Conservation (phyloP, 192 early-diverging fungal genomes). For the Fimicolochytrium jonesii region DNA sequence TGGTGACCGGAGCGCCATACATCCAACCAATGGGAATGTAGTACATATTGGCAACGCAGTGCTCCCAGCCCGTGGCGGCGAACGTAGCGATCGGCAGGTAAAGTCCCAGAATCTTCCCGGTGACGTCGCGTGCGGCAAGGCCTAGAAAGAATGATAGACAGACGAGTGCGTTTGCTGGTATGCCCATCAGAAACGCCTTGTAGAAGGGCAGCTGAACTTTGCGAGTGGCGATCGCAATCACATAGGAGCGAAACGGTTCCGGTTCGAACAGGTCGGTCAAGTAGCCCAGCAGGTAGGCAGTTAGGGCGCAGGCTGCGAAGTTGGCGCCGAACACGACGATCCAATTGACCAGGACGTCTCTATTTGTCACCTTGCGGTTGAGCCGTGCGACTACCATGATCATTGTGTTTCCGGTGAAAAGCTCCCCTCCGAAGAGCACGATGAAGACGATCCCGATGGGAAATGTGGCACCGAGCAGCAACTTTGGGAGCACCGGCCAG, state of each 20-base stretch:
- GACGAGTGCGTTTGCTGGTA: constrained; percentile 35
- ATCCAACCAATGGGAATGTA: constrained; percentile 24
- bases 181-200: constrained; percentile 22
- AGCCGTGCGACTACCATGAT: constrained; percentile 26
- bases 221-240: constrained; percentile 13
- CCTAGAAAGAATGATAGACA: constrained; percentile 33
- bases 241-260: constrained; percentile 25
- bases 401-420: constrained; percentile 37
- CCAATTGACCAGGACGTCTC: constrained; percentile 29
- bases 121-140: constrained; percentile 28
- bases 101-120: constrained; percentile 30
- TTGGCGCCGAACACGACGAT: constrained; percentile 27
- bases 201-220: constrained; percentile 26
- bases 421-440: constrained; percentile 33
- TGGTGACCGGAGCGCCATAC: constrained; percentile 24
- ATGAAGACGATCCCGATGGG: constrained; percentile 31
- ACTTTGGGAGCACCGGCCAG: constrained; percentile 23
- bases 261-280: constrained; percentile 20
- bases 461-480: constrained; percentile 27
- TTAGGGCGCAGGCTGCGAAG: constrained; percentile 17
- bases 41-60: constrained; percentile 34
- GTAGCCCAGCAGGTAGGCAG: constrained; percentile 25
- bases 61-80: constrained; percentile 32
- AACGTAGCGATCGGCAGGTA: constrained; percentile 29
- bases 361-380: constrained; percentile 12